phyloP scores from a whole-genome alignment of 106 monocot species.

The Xerophyta viscosa region DNA sequence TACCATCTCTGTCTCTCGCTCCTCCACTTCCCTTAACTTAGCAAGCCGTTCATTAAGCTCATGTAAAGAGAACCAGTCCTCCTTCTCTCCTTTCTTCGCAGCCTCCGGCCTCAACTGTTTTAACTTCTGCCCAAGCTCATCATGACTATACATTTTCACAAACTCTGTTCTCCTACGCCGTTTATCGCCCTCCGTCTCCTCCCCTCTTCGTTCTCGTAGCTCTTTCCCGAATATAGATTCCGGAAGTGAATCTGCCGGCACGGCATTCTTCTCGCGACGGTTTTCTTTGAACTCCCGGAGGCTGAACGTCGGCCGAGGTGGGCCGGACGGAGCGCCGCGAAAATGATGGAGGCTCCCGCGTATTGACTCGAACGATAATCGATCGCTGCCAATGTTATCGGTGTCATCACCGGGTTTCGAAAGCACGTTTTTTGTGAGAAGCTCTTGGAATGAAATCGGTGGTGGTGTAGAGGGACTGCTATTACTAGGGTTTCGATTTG shows the following conservation, averaged over 20 bases:
- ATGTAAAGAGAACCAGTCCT: slow-evolving; percentile 47
- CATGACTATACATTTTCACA: slow-evolving; percentile 41
- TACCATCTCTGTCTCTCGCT: slow-evolving; percentile 27
- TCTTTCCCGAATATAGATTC: slow-evolving; percentile 76
- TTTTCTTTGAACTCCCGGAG: slow-evolving; percentile 23
- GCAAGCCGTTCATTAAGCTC: slow-evolving; percentile 76
- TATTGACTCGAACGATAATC: slow-evolving; percentile 25
- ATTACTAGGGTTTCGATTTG: background rate
- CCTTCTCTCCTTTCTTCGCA: slow-evolving; percentile 21
- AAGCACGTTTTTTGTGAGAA: slow-evolving; percentile 38
- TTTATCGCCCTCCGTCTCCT: slow-evolving; percentile 2
- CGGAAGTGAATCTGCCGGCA: slow-evolving; percentile 14
- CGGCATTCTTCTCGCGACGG: slow-evolving; percentile 5
- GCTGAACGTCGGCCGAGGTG: background rate
- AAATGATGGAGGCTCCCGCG: slow-evolving; percentile 43
- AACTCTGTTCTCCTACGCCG: slow-evolving; percentile 66
- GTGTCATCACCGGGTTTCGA: background rate
- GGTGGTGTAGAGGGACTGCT: background rate
- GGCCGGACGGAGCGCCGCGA: background rate
- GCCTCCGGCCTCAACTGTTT: slow-evolving; percentile 35
- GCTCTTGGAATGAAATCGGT: slow-evolving; percentile 47
- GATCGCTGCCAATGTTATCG: background rate
- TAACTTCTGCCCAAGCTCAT: slow-evolving; percentile 84
- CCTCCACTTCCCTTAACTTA: slow-evolving; percentile 75
- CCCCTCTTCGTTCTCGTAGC: slow-evolving; percentile 13